Evolutionary conservation across 352 stramenopile genomes (phyloP).

Genomic region (Globisporangium rhizosaccharum): DNA sequence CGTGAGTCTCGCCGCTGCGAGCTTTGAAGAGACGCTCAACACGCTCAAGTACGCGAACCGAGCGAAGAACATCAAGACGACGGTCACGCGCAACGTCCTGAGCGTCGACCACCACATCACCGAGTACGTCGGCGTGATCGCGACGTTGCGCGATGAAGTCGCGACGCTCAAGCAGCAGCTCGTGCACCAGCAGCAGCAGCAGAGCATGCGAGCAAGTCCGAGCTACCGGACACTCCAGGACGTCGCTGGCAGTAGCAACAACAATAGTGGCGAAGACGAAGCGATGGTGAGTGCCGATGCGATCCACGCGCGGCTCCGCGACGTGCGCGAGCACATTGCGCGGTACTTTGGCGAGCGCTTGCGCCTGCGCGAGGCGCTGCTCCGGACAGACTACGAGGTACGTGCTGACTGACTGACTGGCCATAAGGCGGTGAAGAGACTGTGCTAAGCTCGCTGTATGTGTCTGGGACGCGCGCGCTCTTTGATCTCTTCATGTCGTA

Average conservation of each 20-base stretch:
- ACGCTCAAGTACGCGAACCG: conserved; percentile 92
- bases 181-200: conserved; percentile 23
- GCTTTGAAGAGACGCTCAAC: conserved; percentile 91
- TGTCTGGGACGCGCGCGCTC: neutral
- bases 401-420: neutral
- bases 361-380: conserved; percentile 59
- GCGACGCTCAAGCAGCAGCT: conserved; percentile 66
- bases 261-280: conserved; percentile 17
- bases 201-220: neutral
- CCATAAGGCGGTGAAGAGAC: neutral
- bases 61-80: conserved; percentile 93
- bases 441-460: neutral
- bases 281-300: conserved; percentile 1
- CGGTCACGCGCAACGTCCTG: conserved; percentile 80
- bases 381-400: conserved; percentile 79
- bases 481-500: neutral
- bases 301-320: conserved; percentile 14
- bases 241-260: neutral
- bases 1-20: conserved; percentile 69
- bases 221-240: neutral
- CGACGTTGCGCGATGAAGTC: conserved; percentile 83
- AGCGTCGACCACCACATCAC: conserved; percentile 84
- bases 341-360: conserved; percentile 86
- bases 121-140: conserved; percentile 86
- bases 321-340: conserved; percentile 69